Base-by-base conservation (phyloP, 208 protist genomes). In the Strigomonas galati region DNA sequence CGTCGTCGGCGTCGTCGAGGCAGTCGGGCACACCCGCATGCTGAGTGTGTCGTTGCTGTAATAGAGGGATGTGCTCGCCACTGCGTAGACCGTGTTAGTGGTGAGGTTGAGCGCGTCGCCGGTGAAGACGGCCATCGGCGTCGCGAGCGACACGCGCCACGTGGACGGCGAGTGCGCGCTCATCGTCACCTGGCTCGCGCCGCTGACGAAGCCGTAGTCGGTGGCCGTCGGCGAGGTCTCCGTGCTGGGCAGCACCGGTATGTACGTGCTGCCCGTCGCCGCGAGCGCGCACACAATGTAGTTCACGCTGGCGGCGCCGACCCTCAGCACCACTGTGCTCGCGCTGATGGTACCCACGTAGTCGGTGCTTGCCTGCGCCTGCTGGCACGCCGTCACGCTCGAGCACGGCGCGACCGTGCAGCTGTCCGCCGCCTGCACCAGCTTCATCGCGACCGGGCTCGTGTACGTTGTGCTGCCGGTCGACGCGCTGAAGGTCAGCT, bases 211-310 rank as follows among this genome's bases (percentile, higher is more conserved):
- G 48, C 76, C 74, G 76, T 82, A 91, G 15, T 44, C 62, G 27
- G 65, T 69, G 32, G 71, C 69, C 3, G 74, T 78, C 40, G 70
- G 37, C 12, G 76, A 73, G 7, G 63, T 61, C 10, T 53, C 65
- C 5, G 21, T 40, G 37, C 62, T 35, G 9, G 65, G 81, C 54
- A 89, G 62, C 21, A 95, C 82, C 5, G 89, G 84, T 49, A 92
- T 78, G 69, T 82, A 95, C 12, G 64, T 51, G 15, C 54, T 72
- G 21, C 52, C 69, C 51, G 65, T 80, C 24, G 66, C 58, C 19
- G 74, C 62, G 15, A 69, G 57, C 14, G 87, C 82, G 48, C 91
- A 96, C 0, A 96, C 60, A 23, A 96, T 71, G 62, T 93, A 91
- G 63, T 63, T 76, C 31, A 48, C 69, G 27, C 23, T 40, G 7